phyloP scores from a whole-genome alignment of 805 yeast species.

The Candida andamanensis region DNA sequence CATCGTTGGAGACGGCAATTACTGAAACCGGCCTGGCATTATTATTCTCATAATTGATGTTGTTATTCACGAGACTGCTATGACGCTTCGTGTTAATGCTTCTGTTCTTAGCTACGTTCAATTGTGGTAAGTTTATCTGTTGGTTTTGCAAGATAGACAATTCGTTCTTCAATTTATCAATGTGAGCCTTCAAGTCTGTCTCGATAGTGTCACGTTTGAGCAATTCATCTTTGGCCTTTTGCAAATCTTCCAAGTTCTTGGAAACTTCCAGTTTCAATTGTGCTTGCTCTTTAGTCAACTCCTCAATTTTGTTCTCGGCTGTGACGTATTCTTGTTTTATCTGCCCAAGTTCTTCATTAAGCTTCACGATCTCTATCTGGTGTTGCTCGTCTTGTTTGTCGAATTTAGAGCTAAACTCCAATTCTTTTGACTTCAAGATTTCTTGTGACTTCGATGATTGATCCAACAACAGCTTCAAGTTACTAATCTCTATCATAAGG shows the following conservation, averaged over 20 bases:
- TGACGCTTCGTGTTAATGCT: slow-evolving; percentile 36
- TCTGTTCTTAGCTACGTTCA: slow-evolving; percentile 24
- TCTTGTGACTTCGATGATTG: slow-evolving; percentile 52
- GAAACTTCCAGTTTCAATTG: slow-evolving; percentile 60
- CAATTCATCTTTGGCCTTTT: slow-evolving; percentile 53
- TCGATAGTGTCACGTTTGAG: slow-evolving; percentile 59
- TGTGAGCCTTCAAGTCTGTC: slow-evolving; percentile 59
- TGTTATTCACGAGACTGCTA: slow-evolving; percentile 18
- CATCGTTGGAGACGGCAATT: slow-evolving; percentile 51
- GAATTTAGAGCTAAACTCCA: slow-evolving; percentile 45
- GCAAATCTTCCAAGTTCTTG: slow-evolving; percentile 56
- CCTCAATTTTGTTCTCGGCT: slow-evolving; percentile 56
- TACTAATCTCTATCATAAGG: slow-evolving; percentile 56
- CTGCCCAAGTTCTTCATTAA: slow-evolving; percentile 51
- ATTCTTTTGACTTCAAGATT: slow-evolving; percentile 49
- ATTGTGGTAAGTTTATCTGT: slow-evolving; percentile 14
- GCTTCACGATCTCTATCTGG: slow-evolving; percentile 38
- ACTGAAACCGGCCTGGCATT: slow-evolving; percentile 58
- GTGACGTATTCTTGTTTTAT: slow-evolving; percentile 53
- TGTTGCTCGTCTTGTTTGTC: slow-evolving; percentile 45
- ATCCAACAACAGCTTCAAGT: slow-evolving; percentile 40
- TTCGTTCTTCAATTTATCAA: slow-evolving; percentile 49
- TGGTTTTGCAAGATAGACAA: slow-evolving; percentile 41
- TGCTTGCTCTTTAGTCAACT: slow-evolving; percentile 55
- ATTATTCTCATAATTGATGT: slow-evolving; percentile 5